Conservation (phyloP, 495 filamentous ascomycete species). For the Aspergillus bertholletiae region DNA sequence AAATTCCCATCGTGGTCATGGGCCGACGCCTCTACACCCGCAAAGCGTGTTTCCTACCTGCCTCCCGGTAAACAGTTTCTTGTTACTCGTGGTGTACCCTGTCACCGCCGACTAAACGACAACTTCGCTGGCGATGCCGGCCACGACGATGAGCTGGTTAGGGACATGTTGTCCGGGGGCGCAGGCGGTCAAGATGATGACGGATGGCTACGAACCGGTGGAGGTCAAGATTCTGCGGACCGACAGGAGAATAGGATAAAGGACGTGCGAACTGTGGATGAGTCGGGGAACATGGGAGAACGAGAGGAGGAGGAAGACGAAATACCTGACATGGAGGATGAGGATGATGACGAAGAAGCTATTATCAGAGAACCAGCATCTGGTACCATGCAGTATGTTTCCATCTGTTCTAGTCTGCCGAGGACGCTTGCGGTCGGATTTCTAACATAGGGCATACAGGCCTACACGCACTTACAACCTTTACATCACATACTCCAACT, state of each 20-base stretch:
- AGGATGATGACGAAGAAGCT: constrained; percentile 93
- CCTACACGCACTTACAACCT: constrained; percentile 89
- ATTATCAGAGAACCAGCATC: constrained; percentile 80
- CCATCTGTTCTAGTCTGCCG: not conserved
- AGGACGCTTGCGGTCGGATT: not conserved
- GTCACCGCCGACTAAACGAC: constrained; percentile 84
- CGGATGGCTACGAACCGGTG: constrained; percentile 88
- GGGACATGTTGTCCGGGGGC: constrained; percentile 65
- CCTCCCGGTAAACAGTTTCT: constrained; percentile 92
- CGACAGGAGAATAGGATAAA: constrained; percentile 64
- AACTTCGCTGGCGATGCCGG: constrained; percentile 87
- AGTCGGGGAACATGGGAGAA: constrained; percentile 69
- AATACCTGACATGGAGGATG: constrained; percentile 97
- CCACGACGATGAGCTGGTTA: constrained; percentile 76
- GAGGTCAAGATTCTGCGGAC: constrained; percentile 48
- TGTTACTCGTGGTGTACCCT: constrained; percentile 90
- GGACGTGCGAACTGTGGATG: constrained; percentile 84
- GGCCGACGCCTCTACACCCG: constrained; percentile 75
- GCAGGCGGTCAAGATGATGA: constrained; percentile 67
- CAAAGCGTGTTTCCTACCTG: constrained; percentile 75
- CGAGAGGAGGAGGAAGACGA: constrained; percentile 73
- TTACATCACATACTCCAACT: constrained; percentile 96
- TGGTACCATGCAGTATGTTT: constrained; percentile 64
- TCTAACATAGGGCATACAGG: constrained; percentile 37
- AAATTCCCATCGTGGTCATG: constrained; percentile 99